Evolutionary conservation across 805 yeast genomes (phyloP).

Genomic region (Sporopachydermia lactativora): DNA sequence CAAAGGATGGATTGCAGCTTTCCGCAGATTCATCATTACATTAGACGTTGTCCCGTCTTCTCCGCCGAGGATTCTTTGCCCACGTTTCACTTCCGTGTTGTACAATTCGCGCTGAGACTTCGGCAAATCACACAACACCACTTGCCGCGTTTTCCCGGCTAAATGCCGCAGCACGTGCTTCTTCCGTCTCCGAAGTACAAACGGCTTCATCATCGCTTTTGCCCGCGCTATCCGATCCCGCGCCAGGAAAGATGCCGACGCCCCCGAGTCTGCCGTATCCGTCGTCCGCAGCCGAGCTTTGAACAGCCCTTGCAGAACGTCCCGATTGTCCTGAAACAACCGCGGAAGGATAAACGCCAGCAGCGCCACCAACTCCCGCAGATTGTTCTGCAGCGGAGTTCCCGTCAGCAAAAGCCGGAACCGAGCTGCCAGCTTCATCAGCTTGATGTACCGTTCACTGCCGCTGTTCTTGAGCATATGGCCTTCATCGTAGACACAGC

Average conservation of each 20-base stretch:
- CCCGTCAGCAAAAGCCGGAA: slow-evolving; percentile 87
- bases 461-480: slow-evolving; percentile 88
- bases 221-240: slow-evolving; percentile 89
- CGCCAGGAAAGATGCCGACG: slow-evolving; percentile 38
- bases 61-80: slow-evolving; percentile 18
- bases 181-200: slow-evolving; percentile 83
- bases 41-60: slow-evolving; percentile 38
- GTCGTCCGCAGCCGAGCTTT: slow-evolving; percentile 75
- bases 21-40: slow-evolving; percentile 76
- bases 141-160: slow-evolving; percentile 58
- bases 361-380: slow-evolving; percentile 79
- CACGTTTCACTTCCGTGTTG: slow-evolving; percentile 22
- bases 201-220: slow-evolving; percentile 96
- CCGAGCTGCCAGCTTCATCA: slow-evolving; percentile 73
- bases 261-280: slow-evolving; percentile 18
- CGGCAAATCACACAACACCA: slow-evolving; percentile 53
- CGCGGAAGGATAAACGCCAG: slow-evolving; percentile 83
- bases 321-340: slow-evolving; percentile 67
- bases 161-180: slow-evolving; percentile 82
- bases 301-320: slow-evolving; percentile 70
- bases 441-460: slow-evolving; percentile 74
- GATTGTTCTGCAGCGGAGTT: slow-evolving; percentile 90
- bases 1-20: slow-evolving; percentile 87
- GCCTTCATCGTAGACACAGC: slow-evolving; percentile 93
- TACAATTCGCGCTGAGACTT: slow-evolving; percentile 45